These are phyloP conservation scores for Clarireedia hainanense DNA, from an alignment of 2,329 filamentous ascomycete species.

Conservation along the genomic window DNA sequence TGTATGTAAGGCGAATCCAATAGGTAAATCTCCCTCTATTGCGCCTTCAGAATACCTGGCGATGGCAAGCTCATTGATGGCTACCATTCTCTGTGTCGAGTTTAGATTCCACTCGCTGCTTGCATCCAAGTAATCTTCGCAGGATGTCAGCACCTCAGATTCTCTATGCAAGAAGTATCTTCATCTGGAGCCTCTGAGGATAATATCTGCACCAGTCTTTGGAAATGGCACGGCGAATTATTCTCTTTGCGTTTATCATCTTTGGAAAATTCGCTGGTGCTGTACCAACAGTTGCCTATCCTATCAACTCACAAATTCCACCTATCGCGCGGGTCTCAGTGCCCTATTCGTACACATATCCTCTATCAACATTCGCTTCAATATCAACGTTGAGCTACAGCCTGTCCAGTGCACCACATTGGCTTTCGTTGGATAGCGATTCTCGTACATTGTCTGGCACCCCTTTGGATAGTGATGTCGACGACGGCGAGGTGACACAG, in stretches of 20 bases:
- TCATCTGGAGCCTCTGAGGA: conserved; percentile 3
- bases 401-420: conserved; percentile 57
- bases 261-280: conserved; percentile 24
- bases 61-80: conserved; percentile 13
- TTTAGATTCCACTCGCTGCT: conserved; percentile 2
- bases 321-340: conserved; percentile 64
- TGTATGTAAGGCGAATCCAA: conserved; percentile 20
- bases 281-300: conserved; percentile 47
- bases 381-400: conserved; percentile 54
- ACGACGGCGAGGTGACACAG: conserved; percentile 44
- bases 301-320: conserved; percentile 78
- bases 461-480: conserved; percentile 46
- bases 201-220: conserved; percentile 7
- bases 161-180: conserved; percentile 10
- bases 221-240: conserved; percentile 19
- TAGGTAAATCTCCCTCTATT: conserved; percentile 18
- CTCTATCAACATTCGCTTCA: conserved; percentile 65
- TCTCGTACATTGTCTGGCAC: conserved; percentile 63
- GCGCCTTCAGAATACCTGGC: conserved; percentile 18
- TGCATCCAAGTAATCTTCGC: conserved; percentile 9
- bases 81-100: conserved; percentile 8
- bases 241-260: conserved; percentile 13
- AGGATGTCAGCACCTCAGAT: conserved; percentile 4
- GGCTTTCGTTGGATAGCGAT: conserved; percentile 63
- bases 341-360: conserved; percentile 64